Evolutionary conservation across 2,329 filamentous ascomycete species (phyloP).

Genomic region (Diaporthe citrichinensis): DNA sequence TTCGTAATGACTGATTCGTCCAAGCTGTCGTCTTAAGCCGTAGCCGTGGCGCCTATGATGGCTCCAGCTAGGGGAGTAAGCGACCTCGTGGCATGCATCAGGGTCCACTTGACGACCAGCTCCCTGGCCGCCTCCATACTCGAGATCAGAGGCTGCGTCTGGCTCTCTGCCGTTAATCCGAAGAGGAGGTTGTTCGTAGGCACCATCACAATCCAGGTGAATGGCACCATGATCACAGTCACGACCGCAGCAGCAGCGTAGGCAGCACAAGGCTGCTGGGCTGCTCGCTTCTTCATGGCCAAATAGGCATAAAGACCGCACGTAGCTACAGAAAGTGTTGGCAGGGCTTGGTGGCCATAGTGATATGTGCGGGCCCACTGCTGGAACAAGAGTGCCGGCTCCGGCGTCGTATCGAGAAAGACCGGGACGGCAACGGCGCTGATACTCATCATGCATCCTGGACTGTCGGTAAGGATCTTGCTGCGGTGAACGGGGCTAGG

Average conservation of each 20-base stretch:
- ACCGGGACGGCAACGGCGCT: conserved; percentile 50
- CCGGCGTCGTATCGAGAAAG: conserved; percentile 48
- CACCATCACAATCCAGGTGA: conserved; percentile 53
- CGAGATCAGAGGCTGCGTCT: background rate
- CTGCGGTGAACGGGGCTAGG: too few relatives aligned
- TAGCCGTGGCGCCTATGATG: conserved; percentile 7
- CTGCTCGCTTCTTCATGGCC: conserved; percentile 46
- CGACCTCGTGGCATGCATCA: conserved; percentile 46
- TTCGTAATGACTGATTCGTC: too few relatives aligned
- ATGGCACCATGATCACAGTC: conserved; percentile 52
- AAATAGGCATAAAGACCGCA: conserved; percentile 46
- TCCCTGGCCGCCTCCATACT: conserved; percentile 34
- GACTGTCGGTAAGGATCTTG: background rate
- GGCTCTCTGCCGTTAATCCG: background rate
- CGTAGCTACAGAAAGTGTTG: conserved; percentile 48
- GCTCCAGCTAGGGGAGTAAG: conserved; percentile 1
- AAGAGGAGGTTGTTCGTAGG: conserved; percentile 50
- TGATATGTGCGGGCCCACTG: conserved; percentile 53
- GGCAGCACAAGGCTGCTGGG: conserved; percentile 34
- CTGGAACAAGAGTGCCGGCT: conserved; percentile 46
- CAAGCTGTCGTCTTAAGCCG: background rate
- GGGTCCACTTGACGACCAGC: conserved; percentile 47
- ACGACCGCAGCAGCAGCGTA: conserved; percentile 13
- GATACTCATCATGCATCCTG: conserved; percentile 42
- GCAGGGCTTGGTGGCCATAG: conserved; percentile 50